Evolutionary conservation across 345 rosid genomes (phyloP), one percentile per base, ranked within the genome.

Genomic region (Dipteronia dyeriana): DNA sequence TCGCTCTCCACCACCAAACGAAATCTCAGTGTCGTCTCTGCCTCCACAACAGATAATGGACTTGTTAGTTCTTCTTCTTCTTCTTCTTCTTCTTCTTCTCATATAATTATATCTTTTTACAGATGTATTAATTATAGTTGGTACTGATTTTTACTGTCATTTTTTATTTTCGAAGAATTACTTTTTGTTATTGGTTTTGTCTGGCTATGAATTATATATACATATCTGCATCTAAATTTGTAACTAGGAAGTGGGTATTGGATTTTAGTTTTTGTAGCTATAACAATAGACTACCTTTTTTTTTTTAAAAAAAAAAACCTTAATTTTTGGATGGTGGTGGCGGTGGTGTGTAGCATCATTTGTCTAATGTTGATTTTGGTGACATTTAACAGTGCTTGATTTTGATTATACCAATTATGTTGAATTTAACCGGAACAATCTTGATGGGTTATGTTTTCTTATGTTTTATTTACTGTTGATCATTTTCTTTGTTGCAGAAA

Each of bases 401-500:
- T 3, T 9, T 68, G 72, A 22, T 47, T 45, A 13, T 23, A 10
- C 4, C 13, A 38, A 38, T 38, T n/a, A 22, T 39, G 20, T 45
- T 8, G 17, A 9, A n/a, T 41, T 66, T 26, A 23, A 39, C 19
- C 10, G 9, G 23, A 10, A 8, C 3, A 3, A 2, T 22, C 41
- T 19, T 9, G 45, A 1, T 41, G 45, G 64, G 3, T 72, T 12
- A 1, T 38, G 16, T 60, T 10, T 56, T 51, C 66, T 2, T 39
- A 34, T 6, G 57, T 20, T 23, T 64, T 79, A 60, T 11, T 26
- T 26, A 8, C 5, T 13, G 22, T 20, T 22, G 12, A 7, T 22
- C 17, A 3, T 69, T 31, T 75, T 71, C 12, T 34, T 1, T 68
- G 69, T 65, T 59, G 62, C 82, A 90, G 90, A 89, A 87, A 53